phyloP scores from a whole-genome alignment of 495 filamentous ascomycete genomes.

The Glonium stellatum region DNA sequence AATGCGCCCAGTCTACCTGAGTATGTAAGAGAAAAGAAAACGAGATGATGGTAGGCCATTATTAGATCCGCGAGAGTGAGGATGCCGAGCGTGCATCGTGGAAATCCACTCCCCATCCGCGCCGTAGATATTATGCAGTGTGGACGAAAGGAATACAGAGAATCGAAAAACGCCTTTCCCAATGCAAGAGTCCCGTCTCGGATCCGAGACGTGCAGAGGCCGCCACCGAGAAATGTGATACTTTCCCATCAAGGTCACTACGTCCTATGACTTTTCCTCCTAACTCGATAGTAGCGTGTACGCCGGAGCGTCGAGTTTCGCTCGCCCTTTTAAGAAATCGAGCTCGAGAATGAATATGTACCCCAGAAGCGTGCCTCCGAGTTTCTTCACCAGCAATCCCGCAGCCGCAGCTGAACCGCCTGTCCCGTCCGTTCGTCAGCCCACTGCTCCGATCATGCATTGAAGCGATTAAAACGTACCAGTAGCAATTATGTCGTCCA shows the following conservation, averaged over 20 bases:
- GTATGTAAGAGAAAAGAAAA: neutral
- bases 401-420: constrained; percentile 89
- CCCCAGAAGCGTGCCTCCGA: constrained; percentile 76
- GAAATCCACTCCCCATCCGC: neutral
- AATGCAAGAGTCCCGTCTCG: neutral
- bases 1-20: too few species aligned
- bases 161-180: neutral
- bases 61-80: neutral
- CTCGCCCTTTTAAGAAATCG: constrained; percentile 84
- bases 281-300: constrained; percentile 73
- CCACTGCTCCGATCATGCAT: neutral
- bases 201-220: neutral
- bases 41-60: neutral
- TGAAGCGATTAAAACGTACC: constrained; percentile 49
- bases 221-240: neutral
- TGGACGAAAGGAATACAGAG: neutral
- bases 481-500: constrained; percentile 98
- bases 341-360: constrained; percentile 96
- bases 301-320: constrained; percentile 79
- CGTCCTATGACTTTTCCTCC: constrained; percentile 21
- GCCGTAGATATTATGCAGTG: neutral
- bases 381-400: constrained; percentile 73
- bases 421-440: constrained; percentile 35
- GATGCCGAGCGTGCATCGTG: neutral
- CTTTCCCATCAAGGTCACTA: neutral